A percentile compares a stretch with the other conserved stretches of the same genome.
Conservation (phyloP, 345 rosid genomes). For the Melaleuca alternifolia region DNA sequence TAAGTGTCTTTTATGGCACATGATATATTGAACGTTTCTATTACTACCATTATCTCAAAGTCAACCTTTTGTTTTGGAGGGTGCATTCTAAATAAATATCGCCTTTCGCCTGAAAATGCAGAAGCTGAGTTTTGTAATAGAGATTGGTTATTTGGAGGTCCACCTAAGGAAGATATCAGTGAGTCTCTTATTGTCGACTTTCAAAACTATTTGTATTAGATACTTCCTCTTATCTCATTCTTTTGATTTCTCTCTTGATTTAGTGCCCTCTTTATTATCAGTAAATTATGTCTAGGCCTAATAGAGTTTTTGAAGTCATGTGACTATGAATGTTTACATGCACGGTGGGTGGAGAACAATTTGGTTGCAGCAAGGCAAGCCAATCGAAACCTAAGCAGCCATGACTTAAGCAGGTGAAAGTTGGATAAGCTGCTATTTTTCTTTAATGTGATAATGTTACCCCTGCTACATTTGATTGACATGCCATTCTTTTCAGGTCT, state of each 20-base stretch:
- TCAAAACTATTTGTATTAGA: not conserved
- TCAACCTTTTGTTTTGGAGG: not conserved
- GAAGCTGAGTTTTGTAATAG: not conserved
- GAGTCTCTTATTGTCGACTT: not conserved
- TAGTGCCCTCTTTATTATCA: not conserved
- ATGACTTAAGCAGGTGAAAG: conserved; percentile 73
- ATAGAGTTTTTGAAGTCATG: not conserved
- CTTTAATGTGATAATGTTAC: not conserved
- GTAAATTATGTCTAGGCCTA: too few species aligned
- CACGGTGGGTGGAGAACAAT: conserved; percentile 68
- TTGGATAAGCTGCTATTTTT: not conserved
- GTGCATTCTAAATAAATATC: not conserved
- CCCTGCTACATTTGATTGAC: not conserved
- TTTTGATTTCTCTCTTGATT: not conserved
- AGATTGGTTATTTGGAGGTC: not conserved
- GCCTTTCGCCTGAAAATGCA: not conserved
- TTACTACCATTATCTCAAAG: not conserved
- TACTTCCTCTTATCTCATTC: not conserved
- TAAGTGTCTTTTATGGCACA: not conserved
- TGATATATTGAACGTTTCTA: not conserved
- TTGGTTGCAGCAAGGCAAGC: conserved; percentile 76
- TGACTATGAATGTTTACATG: not conserved
- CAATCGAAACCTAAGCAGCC: conserved; percentile 61
- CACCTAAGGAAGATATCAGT: not conserved
- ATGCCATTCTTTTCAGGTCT: not conserved